Conservation (phyloP, 495 filamentous ascomycete species). For the Penicillium goetzii region DNA sequence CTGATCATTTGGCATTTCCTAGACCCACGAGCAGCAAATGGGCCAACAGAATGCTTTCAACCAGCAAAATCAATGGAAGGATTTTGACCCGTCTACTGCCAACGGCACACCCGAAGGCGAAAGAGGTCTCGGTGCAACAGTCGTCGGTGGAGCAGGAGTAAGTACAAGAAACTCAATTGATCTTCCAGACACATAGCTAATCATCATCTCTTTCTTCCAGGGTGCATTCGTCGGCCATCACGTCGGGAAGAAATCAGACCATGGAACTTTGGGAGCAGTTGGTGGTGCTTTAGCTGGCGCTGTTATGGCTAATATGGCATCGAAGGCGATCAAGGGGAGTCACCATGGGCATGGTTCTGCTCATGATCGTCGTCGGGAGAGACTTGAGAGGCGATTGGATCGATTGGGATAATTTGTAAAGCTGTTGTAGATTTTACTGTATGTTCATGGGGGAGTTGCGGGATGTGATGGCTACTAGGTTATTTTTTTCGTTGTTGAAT, state of each 20-base stretch:
- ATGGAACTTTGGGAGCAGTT: background rate
- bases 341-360: background rate
- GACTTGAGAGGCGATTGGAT: background rate
- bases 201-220: background rate
- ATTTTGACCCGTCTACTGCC: background rate
- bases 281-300: background rate
- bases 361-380: background rate
- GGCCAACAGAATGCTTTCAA: background rate
- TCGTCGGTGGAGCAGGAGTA: background rate
- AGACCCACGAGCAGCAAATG: background rate
- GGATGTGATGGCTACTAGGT: background rate
- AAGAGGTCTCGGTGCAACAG: background rate
- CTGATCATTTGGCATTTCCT: background rate
- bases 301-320: background rate
- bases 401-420: background rate
- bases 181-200: background rate
- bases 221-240: background rate
- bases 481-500: background rate
- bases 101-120: background rate
- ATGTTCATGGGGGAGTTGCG: background rate
- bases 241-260: background rate
- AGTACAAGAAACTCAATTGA: background rate
- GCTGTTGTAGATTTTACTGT: background rate
- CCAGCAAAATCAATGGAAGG: background rate
- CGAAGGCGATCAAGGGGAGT: background rate